A percentile compares a stretch with the other conserved stretches of the same genome.
phyloP scores from a whole-genome alignment of 805 yeast species.

The Monosporozyma yasuniensis region DNA sequence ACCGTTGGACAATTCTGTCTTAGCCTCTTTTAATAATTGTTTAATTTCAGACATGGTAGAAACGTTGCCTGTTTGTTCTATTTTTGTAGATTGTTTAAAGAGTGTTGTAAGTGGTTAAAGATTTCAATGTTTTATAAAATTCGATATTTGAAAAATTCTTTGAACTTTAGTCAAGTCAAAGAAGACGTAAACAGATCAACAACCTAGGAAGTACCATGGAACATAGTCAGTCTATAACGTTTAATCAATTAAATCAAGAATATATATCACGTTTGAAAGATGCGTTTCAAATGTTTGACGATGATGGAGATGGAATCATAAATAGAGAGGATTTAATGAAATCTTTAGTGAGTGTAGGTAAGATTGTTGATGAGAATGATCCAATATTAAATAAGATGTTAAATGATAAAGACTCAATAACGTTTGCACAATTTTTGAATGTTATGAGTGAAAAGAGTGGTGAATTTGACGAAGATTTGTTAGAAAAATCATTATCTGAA shows the following conservation, averaged over 20 bases:
- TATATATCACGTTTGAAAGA: slow-evolving; percentile 62
- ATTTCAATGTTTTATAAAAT: too few relatives aligned
- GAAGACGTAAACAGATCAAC: too few relatives aligned
- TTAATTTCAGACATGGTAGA: slow-evolving; percentile 28
- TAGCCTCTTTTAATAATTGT: slow-evolving; percentile 40
- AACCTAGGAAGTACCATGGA: slow-evolving; percentile 11
- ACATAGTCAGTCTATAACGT: slow-evolving; percentile 26
- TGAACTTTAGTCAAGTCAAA: too few relatives aligned
- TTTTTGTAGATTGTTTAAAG: neutral
- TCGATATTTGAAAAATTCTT: too few relatives aligned
- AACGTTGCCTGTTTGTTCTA: too few relatives aligned
- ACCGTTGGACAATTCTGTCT: slow-evolving; percentile 40
- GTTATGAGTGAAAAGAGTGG: slow-evolving; percentile 49
- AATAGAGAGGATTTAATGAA: slow-evolving; percentile 46
- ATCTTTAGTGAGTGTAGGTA: slow-evolving; percentile 46
- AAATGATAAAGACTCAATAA: slow-evolving; percentile 28
- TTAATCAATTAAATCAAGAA: slow-evolving; percentile 43
- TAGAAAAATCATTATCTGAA: slow-evolving; percentile 45
- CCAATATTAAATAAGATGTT: slow-evolving; percentile 43
- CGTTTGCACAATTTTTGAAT: slow-evolving; percentile 58
- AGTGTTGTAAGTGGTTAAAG: too few relatives aligned
- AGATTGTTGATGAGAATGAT: slow-evolving; percentile 34
- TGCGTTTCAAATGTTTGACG: slow-evolving; percentile 72
- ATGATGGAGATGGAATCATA: slow-evolving; percentile 66
- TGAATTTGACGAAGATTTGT: slow-evolving; percentile 41